Base-by-base conservation (phyloP, 805 yeast species). In the Tetrapisispora pingtungensis region DNA sequence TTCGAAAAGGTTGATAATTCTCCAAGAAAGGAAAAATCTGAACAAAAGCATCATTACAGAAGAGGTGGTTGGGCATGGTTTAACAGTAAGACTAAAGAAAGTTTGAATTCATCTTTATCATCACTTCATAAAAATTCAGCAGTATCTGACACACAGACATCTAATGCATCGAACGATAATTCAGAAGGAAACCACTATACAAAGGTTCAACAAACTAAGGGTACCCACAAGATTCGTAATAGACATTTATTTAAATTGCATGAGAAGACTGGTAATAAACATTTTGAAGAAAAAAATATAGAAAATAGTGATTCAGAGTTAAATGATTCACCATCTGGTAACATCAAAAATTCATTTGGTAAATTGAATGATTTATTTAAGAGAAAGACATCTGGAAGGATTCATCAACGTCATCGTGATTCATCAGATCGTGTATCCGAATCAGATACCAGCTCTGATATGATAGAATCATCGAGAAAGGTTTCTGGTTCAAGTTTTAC, bases 41-140 rank as follows among this genome's bases (percentile, higher is more conserved):
- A 31, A 6, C 31, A 17, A 3, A 48, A 43, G 26, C 42, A 38
- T 33, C 38, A 32, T n/a, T 50, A 43, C 19, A 51, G 46, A 38
- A 51, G 45, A 33, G 42, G 49, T 10, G 50, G 53, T 8, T 53
- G 57, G 55, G 47, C 48, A 12, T 49, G 51, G 54, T 46, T 54
- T 20, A 48, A 42, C 24, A 47, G 42, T 18, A 49, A 42, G 19
- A 22, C 37, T 13, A 36, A 36, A 26, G 27, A 33, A 3, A 15
- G 33, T 37, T 27, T 37, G 10, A 37, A 28, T 18, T 37, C 40
- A 10, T 27, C 40, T 3, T n/a, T 37, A 4, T 17, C 28, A 12
- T 26, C 40, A 6, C 15, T 17, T 5, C 4, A 27, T 27, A 27
- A 15, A 17, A 24, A 27, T 26, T 3, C 33, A 8, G 7, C 33